Base-by-base conservation (phyloP, 192 early-diverging fungal species). In the Funneliformis mosseae region DNA sequence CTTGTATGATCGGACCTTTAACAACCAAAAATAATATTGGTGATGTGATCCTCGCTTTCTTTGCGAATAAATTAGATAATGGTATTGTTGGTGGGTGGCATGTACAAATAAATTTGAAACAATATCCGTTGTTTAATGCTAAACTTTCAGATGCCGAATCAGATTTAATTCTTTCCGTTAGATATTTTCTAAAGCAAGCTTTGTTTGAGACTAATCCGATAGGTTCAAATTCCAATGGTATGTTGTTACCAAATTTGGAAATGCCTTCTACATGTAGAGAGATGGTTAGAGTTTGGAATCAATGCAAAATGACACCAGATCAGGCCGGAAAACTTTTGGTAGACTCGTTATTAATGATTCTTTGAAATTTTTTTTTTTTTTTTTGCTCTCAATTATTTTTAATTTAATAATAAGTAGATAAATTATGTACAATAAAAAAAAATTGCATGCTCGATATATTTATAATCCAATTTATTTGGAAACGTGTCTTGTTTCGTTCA, bases 141-240 rank as follows among this genome's bases (percentile, higher is more conserved):
- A 48, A 21, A 21, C 76, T 45, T 6, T 67, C 42, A 23, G 42
- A 63, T 23, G 21, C n/a, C 11, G 42, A 55, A 14, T 11, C 14
- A 63, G 28, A 41, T 11, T 78, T 78, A 39, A 78, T 78, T 28
- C 41, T 67, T 55, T 9, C 62, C 28, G 39, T 78, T 2, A 63
- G 76, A 41, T 64, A 67, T 60, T 78, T 67, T 78, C 5, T 78
- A 63, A 75, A 21, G 8, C 74, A 75, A 60, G 74, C 74, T 5
- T 61, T 75, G 21, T 33, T 75, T 21, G 74, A 75, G 38, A 33
- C 46, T 60, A 61, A 60, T 21, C 11, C 33, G 38, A 5, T 21
- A 28, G 27, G 8, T 12, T 50, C 2, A 0, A 48, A 46, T 48
- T 25, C 45, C 10, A 8, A 38, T 46, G 16, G 21, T 27, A 61